Evolutionary conservation across 2,329 filamentous ascomycete genomes (phyloP).

Genomic region (Fusarium scirpi): DNA sequence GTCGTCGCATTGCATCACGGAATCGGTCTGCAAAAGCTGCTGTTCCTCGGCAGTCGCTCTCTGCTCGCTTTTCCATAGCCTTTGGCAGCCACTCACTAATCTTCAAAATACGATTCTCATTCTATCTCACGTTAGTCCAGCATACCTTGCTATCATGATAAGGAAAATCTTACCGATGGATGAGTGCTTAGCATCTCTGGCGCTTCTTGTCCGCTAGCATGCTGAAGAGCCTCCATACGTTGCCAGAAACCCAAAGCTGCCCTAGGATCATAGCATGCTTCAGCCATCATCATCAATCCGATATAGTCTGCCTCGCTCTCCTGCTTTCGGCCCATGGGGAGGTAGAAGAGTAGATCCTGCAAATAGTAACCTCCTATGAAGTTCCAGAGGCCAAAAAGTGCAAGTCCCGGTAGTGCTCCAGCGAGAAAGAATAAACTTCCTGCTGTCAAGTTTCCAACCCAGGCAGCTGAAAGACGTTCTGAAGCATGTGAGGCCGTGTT

Average conservation of each 20-base stretch:
- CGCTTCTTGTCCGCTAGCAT: conserved; percentile 58
- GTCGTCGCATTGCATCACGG: conserved; percentile 59
- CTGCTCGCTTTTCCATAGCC: conserved; percentile 64
- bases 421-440: conserved; percentile 63
- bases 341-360: conserved; percentile 72
- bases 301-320: conserved; percentile 85
- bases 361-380: conserved; percentile 60
- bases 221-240: conserved; percentile 68
- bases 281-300: conserved; percentile 84
- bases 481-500: conserved; percentile 76
- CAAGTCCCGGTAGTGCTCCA: conserved; percentile 57
- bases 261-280: conserved; percentile 79
- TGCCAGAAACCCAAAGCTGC: conserved; percentile 75
- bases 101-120: conserved; percentile 72
- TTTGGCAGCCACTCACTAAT: conserved; percentile 72
- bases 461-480: conserved; percentile 69
- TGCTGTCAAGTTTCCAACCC: conserved; percentile 65
- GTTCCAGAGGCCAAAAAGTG: conserved; percentile 55
- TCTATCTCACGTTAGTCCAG: conserved; percentile 53
- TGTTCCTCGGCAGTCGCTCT: conserved; percentile 67
- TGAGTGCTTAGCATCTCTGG: conserved; percentile 83
- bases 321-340: conserved; percentile 77
- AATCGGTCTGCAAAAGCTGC: conserved; percentile 66
- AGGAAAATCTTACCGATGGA: conserved; percentile 69
- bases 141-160: neutral